phyloP scores from a whole-genome alignment of 1,139 yeast genomes.

The Diutina ranongensis region DNA sequence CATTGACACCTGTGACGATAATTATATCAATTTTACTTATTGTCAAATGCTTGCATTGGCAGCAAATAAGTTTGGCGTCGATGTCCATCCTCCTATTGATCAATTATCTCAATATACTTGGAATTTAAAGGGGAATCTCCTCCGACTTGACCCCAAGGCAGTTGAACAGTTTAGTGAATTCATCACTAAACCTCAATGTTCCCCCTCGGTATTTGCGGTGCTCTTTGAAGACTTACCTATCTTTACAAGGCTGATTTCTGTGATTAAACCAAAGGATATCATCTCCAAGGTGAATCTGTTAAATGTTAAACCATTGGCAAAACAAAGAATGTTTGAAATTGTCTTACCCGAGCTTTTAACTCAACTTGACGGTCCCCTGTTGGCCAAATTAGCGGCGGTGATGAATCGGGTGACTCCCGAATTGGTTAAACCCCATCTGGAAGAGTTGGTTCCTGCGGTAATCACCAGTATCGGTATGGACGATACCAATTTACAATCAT shows the following conservation, averaged over 20 bases:
- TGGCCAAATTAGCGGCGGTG: conserved; percentile 57
- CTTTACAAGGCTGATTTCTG: conserved; percentile 27
- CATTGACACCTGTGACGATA: background rate
- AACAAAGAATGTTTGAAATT: conserved; percentile 62
- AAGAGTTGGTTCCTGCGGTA: conserved; percentile 56
- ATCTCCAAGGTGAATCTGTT: conserved; percentile 43
- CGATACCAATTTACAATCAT: background rate
- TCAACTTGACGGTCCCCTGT: conserved; percentile 30
- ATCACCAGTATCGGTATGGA: conserved; percentile 24
- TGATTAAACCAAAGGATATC: conserved; percentile 14
- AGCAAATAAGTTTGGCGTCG: conserved; percentile 32
- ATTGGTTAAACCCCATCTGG: conserved; percentile 50
- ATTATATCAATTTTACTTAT: conserved; percentile 13
- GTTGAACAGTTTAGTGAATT: background rate
- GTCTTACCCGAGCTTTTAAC: conserved; percentile 38
- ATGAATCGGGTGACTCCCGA: conserved; percentile 53
- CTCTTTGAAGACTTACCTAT: conserved; percentile 55
- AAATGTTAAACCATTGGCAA: conserved; percentile 55
- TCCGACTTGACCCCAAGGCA: background rate
- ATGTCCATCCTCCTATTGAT: background rate
- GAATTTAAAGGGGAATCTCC: background rate
- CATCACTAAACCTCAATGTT: background rate
- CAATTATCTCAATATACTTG: background rate
- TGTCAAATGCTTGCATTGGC: conserved; percentile 47
- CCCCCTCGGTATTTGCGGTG: conserved; percentile 38